These are phyloP conservation scores for Lagenaria siceraria DNA, from an alignment of 306 rosid genomes.

Conservation along the genomic window DNA sequence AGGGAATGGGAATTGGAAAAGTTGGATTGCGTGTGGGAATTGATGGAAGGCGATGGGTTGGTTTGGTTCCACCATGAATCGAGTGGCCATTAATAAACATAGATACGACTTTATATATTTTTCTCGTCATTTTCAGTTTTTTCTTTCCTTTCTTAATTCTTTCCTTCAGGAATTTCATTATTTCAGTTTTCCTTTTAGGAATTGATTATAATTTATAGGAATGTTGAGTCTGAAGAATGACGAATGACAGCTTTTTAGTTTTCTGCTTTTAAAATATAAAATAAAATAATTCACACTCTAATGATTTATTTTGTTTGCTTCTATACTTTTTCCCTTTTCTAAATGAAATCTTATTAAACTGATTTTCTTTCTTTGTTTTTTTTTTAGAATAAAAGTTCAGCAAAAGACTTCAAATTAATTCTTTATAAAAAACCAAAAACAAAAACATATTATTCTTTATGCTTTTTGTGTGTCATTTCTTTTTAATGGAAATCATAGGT, in stretches of 20 bases:
- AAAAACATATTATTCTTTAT: background rate
- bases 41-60: slow-evolving; percentile 4
- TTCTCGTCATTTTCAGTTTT: background rate
- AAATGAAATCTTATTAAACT: background rate
- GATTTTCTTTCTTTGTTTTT: background rate
- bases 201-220: background rate
- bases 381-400: background rate
- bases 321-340: background rate
- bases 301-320: background rate
- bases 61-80: slow-evolving; percentile 3
- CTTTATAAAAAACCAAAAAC: background rate
- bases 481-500: background rate
- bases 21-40: slow-evolving; percentile 34
- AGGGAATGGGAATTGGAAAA: background rate
- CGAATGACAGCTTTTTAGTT: background rate
- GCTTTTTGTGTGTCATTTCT: background rate
- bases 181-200: background rate
- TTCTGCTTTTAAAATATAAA: background rate
- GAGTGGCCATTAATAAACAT: background rate
- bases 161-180: background rate
- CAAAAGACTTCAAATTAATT: background rate
- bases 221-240: background rate
- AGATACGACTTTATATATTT: slow-evolving; percentile 3
- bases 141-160: background rate
- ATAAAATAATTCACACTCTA: background rate